phyloP scores from a whole-genome alignment of 352 stramenopile species.

The Globisporangium recalcitrans region DNA sequence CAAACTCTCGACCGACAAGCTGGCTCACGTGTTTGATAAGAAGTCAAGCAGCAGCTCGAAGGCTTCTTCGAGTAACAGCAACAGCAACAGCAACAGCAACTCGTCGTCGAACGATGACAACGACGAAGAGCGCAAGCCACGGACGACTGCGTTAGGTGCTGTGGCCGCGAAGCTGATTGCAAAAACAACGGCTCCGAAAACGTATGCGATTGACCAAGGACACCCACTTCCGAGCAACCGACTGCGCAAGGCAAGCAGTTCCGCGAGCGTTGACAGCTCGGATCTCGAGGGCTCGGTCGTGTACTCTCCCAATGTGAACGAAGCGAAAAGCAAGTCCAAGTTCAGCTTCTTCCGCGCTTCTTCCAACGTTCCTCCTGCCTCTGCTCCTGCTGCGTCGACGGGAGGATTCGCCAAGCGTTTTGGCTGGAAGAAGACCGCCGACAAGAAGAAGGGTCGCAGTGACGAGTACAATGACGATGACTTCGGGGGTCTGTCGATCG shows the following conservation, averaged over 20 bases:
- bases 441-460: conserved; percentile 11
- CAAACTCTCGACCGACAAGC: conserved; percentile 12
- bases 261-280: conserved; percentile 7
- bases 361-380: neutral
- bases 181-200: conserved; percentile 5
- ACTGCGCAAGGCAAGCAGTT: conserved; percentile 18
- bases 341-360: conserved; percentile 13
- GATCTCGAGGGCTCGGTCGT: conserved; percentile 14
- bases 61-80: conserved; percentile 6
- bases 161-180: conserved; percentile 14
- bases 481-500: conserved; percentile 4
- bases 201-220: conserved; percentile 12
- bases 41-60: conserved; percentile 17
- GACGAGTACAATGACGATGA: conserved; percentile 8
- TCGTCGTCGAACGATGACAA: conserved; percentile 15
- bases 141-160: conserved; percentile 8
- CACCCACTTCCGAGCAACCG: conserved; percentile 16
- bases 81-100: conserved; percentile 15
- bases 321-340: conserved; percentile 17
- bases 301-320: conserved; percentile 13
- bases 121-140: conserved; percentile 7
- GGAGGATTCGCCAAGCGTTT: conserved; percentile 18
- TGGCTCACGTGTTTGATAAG: conserved; percentile 19
- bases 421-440: conserved; percentile 19
- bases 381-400: conserved; percentile 2